These are phyloP conservation scores for Canna indica DNA, from an alignment of 176 grass and related monocot genomes.

Conservation along the genomic window DNA sequence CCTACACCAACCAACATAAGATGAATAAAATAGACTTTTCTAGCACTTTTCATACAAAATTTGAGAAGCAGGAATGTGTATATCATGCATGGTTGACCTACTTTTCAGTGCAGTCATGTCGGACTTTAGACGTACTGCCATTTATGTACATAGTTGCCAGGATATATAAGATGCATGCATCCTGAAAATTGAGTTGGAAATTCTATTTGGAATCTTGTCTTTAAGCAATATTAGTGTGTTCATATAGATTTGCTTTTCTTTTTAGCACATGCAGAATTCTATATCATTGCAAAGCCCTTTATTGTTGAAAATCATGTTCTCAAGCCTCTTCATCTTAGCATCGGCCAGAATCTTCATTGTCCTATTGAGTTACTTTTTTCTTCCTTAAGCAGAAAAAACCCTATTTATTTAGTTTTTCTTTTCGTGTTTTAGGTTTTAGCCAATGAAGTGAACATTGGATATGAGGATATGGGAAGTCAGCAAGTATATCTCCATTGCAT, in stretches of 20 bases:
- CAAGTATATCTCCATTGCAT: constrained; percentile 43
- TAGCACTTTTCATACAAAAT: no score
- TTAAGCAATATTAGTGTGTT: not conserved
- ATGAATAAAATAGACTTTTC: no score
- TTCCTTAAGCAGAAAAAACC: not conserved
- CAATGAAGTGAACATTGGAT: constrained; percentile 78
- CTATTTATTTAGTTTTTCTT: not conserved
- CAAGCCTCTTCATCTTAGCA: not conserved
- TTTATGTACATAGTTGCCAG: not conserved
- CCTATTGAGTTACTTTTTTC: not conserved
- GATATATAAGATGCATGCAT: not conserved
- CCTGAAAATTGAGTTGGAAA: not conserved
- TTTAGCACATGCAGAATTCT: not conserved
- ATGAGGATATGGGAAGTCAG: constrained; percentile 87
- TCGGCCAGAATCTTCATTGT: not conserved
- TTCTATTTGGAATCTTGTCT: not conserved
- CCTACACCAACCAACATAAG: no score
- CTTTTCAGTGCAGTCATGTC: no score
- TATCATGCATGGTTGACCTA: no score
- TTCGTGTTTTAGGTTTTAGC: constrained; percentile 5
- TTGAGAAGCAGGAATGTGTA: no score
- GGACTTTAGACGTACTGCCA: not conserved
- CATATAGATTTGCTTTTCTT: no score
- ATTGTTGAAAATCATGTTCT: no score
- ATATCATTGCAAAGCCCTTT: not conserved